These are phyloP conservation scores for Pharus latifolius DNA, from an alignment of 176 grass and related monocot genomes.

Conservation along the genomic window DNA sequence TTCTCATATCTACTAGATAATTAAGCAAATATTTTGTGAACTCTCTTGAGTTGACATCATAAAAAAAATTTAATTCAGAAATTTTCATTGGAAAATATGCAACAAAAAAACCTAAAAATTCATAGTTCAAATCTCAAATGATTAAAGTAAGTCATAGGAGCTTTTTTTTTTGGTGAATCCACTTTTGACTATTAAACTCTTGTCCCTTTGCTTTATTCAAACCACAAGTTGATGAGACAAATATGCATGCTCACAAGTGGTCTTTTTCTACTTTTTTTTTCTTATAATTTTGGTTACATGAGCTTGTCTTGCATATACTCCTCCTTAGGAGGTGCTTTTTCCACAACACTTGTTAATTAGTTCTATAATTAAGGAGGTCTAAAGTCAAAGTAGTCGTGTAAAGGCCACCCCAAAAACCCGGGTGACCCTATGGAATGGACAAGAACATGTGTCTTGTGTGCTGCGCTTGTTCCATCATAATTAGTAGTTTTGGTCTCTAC, in stretches of 20 bases:
- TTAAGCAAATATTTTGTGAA: no score
- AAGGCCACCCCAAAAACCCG: slow-evolving; percentile 71
- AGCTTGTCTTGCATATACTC: slow-evolving; percentile 13
- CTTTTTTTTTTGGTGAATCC: neutral
- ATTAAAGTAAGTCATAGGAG: slow-evolving; percentile 17
- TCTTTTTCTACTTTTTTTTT: slow-evolving; percentile 47
- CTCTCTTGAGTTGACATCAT: no score
- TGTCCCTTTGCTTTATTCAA: slow-evolving; percentile 25
- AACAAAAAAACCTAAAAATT: neutral
- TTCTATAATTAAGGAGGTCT: slow-evolving; percentile 21
- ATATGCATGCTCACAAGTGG: slow-evolving; percentile 35
- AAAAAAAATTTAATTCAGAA: neutral
- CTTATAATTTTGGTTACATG: neutral
- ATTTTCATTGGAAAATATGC: neutral
- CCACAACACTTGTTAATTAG: slow-evolving; percentile 11
- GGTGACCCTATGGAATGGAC: slow-evolving; percentile 53
- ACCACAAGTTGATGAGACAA: slow-evolving; percentile 22
- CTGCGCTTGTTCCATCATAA: slow-evolving; percentile 39
- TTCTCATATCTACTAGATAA: no score
- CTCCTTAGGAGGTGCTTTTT: neutral
- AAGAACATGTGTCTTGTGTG: slow-evolving; percentile 68
- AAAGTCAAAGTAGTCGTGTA: slow-evolving; percentile 77
- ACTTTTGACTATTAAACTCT: slow-evolving; percentile 14
- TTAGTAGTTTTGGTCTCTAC: slow-evolving; percentile 26
- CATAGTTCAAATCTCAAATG: slow-evolving; percentile 14